phyloP scores from a whole-genome alignment of 441 rosid genomes.

The Breynia disticha region DNA sequence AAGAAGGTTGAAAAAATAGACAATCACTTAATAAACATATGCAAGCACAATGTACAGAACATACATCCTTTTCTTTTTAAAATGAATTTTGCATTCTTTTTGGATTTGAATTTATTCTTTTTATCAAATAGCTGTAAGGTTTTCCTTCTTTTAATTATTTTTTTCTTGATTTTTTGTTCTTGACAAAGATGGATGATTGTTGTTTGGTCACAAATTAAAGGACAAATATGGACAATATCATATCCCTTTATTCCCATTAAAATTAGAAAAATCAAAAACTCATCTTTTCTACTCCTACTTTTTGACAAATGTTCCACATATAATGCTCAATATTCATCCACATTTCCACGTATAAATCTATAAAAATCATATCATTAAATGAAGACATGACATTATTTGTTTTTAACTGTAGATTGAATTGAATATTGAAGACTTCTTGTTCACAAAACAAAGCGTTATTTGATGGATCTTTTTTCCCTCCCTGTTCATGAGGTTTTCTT shows the following conservation, averaged over 20 bases:
- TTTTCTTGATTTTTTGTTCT: neutral
- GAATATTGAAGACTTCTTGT: no score
- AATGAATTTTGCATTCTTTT: neutral
- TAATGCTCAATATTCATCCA: neutral
- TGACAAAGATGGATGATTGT: neutral
- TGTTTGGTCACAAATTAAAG: neutral
- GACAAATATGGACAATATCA: slow-evolving; percentile 1
- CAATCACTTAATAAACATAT: no score
- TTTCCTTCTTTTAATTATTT: neutral
- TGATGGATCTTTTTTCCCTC: no score
- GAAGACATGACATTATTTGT: no score
- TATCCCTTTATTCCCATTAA: slow-evolving; percentile 6
- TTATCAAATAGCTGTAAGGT: neutral
- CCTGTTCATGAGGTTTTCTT: no score
- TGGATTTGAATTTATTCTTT: neutral
- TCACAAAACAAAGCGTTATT: no score
- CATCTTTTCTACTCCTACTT: neutral
- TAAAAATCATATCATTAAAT: no score
- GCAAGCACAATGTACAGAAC: no score
- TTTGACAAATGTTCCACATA: slow-evolving; percentile 1
- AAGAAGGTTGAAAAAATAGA: no score
- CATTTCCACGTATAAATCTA: no score
- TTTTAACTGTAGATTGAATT: no score
- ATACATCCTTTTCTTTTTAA: no score
- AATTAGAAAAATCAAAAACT: neutral